A percentile compares a stretch with the other conserved stretches of the same genome.
phyloP scores from a whole-genome alignment of 139 green algal species.

The Pleodorina starrii region DNA sequence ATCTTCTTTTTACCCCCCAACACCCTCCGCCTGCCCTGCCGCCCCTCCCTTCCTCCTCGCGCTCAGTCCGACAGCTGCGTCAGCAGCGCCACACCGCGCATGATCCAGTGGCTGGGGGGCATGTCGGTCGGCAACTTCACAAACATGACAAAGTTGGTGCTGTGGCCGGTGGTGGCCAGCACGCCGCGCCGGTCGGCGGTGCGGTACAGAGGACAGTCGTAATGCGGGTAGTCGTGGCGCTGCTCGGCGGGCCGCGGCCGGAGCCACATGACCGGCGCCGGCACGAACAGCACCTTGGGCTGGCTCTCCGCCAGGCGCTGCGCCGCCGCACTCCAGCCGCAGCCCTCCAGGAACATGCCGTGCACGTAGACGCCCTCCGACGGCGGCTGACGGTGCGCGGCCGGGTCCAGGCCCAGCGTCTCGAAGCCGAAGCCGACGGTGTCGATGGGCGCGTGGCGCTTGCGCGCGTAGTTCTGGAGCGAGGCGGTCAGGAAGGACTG shows the following conservation, averaged over 20 bases:
- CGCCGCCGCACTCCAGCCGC: constrained; percentile 69
- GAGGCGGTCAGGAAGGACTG: constrained; percentile 84
- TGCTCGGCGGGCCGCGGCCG: constrained; percentile 66
- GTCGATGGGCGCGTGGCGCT: constrained; percentile 82
- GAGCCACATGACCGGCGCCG: constrained; percentile 80
- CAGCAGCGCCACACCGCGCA: constrained; percentile 81
- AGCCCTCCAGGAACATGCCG: constrained; percentile 82
- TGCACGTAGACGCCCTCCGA: constrained; percentile 79
- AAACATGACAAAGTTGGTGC: constrained; percentile 90
- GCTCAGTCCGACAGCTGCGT: constrained; percentile 73
- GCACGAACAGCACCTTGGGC: constrained; percentile 80
- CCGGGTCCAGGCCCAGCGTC: constrained; percentile 75
- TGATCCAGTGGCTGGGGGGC: constrained; percentile 77
- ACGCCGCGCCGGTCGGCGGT: constrained; percentile 82
- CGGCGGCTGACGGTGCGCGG: constrained; percentile 61
- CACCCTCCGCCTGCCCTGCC: too few relatives aligned
- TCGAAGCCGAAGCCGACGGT: constrained; percentile 82
- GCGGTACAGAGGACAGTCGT: constrained; percentile 87
- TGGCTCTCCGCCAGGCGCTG: constrained; percentile 72
- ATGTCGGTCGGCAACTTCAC: constrained; percentile 73
- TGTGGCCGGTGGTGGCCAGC: constrained; percentile 87
- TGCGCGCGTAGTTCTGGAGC: constrained; percentile 85
- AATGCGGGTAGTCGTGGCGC: constrained; percentile 67
- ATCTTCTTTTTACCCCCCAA: too few relatives aligned
- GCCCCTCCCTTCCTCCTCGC: too few relatives aligned